phyloP scores from a whole-genome alignment of 2,329 filamentous ascomycete species.

The Ophiognomonia clavigignenti-juglandacearum region DNA sequence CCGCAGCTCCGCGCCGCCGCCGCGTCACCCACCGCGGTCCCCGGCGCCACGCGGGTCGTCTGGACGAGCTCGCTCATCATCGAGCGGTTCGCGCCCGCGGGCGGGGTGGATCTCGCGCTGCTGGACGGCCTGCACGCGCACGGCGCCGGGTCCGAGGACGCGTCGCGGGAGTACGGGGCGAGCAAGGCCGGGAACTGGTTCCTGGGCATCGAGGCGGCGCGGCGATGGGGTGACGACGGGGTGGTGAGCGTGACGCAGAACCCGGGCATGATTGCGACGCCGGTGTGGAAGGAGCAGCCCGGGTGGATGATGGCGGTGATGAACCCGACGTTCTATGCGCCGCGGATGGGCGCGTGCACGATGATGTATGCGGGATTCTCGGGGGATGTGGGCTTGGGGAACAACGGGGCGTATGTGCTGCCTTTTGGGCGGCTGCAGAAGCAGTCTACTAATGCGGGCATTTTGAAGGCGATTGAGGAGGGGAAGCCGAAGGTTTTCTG shows the following conservation, averaged over 20 bases:
- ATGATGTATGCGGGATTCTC: conserved; percentile 12
- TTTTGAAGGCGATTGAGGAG: conserved; percentile 5
- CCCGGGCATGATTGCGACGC: conserved; percentile 14
- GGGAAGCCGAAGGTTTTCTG: conserved; percentile 11
- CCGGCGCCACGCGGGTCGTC: conserved; percentile 24
- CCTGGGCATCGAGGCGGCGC: conserved; percentile 8
- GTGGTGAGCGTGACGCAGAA: conserved; percentile 14
- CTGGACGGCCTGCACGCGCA: conserved; percentile 6
- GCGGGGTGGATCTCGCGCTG: conserved; percentile 7
- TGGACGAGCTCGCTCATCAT: conserved; percentile 23
- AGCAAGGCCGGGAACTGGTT: conserved; percentile 16
- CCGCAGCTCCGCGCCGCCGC: conserved; percentile 28
- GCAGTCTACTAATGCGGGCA: conserved; percentile 7
- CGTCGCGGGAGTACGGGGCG: conserved; percentile 8
- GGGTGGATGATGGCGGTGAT: conserved; percentile 7
- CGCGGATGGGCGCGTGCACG: conserved; percentile 11
- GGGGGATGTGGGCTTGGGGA: conserved; percentile 3
- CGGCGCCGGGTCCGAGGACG: conserved; percentile 5
- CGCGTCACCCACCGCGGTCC: conserved; percentile 4
- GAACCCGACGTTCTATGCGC: conserved; percentile 6
- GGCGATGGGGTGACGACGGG: conserved; percentile 4
- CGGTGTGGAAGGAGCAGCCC: conserved; percentile 12
- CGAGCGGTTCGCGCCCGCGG: conserved; percentile 8
- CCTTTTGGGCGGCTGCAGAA: conserved; percentile 12
- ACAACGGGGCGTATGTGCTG: conserved; percentile 13